phyloP scores from a whole-genome alignment of 2,329 filamentous ascomycete species.

The Nannizzia gypsea region DNA sequence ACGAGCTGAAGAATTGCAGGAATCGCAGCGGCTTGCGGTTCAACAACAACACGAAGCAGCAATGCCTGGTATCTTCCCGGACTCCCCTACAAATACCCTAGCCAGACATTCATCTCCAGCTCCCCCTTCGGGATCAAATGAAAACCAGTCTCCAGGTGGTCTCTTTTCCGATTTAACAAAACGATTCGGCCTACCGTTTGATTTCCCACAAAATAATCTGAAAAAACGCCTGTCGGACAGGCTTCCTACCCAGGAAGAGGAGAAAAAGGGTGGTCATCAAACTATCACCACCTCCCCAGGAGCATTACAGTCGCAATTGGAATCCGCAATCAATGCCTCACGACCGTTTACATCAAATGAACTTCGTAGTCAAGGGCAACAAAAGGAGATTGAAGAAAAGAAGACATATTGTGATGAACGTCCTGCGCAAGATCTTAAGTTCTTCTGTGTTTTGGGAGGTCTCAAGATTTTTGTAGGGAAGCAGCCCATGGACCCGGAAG shows the following conservation, averaged over 20 bases:
- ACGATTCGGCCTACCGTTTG: slow-evolving; percentile 47
- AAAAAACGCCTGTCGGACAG: not conserved
- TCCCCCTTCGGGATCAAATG: not conserved
- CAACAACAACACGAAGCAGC: slow-evolving; percentile 21
- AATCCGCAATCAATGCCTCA: slow-evolving; percentile 67
- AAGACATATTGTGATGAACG: slow-evolving; percentile 75
- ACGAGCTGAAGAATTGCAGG: slow-evolving; percentile 33
- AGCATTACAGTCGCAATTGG: slow-evolving; percentile 41
- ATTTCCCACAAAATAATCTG: slow-evolving; percentile 13
- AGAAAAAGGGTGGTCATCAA: slow-evolving; percentile 16
- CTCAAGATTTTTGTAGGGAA: slow-evolving; percentile 63
- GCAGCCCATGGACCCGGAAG: slow-evolving; percentile 25
- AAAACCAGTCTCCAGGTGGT: slow-evolving; percentile 28
- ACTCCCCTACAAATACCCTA: slow-evolving; percentile 44
- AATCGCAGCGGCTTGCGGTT: slow-evolving; percentile 22
- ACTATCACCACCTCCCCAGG: slow-evolving; percentile 26
- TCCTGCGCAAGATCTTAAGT: slow-evolving; percentile 59
- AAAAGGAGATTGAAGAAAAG: slow-evolving; percentile 66
- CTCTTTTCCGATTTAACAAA: slow-evolving; percentile 56
- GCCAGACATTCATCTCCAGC: not conserved
- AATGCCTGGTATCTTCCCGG: slow-evolving; percentile 66
- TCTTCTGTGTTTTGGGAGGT: slow-evolving; percentile 56
- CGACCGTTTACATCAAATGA: slow-evolving; percentile 61
- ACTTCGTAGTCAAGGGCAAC: slow-evolving; percentile 61
- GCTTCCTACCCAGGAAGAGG: not conserved